phyloP scores from a whole-genome alignment of 192 early-diverging fungal genomes.

The Chytriomyces confervae region DNA sequence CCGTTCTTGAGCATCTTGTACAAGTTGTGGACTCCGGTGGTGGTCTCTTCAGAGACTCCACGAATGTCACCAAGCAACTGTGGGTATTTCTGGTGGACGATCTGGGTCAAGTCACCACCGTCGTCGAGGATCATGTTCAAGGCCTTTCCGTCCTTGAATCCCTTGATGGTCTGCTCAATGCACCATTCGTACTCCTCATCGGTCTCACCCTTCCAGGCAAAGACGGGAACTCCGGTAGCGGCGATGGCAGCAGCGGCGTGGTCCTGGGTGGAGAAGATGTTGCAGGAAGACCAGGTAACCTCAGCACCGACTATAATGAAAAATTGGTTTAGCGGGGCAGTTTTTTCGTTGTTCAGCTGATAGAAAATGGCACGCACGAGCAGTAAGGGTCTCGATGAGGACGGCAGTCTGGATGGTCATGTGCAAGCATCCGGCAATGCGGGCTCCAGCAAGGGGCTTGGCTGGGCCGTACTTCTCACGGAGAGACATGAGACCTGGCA shows the following conservation, averaged over 20 bases:
- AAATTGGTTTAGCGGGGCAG: not conserved
- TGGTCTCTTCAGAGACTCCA: constrained; percentile 99
- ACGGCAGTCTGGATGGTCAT: constrained; percentile 99
- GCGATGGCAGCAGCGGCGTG: constrained; percentile 99
- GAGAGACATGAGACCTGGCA: constrained; percentile 97
- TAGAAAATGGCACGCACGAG: constrained; percentile 36
- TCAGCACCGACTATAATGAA: constrained; percentile 79
- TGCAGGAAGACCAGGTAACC: constrained; percentile 86
- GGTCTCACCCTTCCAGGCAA: constrained; percentile 99
- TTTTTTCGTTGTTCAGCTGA: not conserved
- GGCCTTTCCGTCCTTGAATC: constrained; percentile 91
- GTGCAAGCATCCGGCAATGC: constrained; percentile 97
- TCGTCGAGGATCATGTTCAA: constrained; percentile 99
- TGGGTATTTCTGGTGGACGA: constrained; percentile 97
- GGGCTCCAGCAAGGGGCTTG: constrained; percentile 92
- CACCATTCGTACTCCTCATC: constrained; percentile 99
- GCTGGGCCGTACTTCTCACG: constrained; percentile 89
- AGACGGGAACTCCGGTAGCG: constrained; percentile 90
- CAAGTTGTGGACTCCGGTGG: constrained; percentile 99
- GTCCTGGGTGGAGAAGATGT: constrained; percentile 99
- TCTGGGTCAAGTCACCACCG: constrained; percentile 95
- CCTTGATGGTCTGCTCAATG: constrained; percentile 91
- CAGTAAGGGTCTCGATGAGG: constrained; percentile 95
- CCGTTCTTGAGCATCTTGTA: constrained; percentile 98
- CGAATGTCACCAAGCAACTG: constrained; percentile 82